A percentile compares a stretch with the other conserved stretches of the same genome.
Conservation (phyloP, 2,329 filamentous ascomycete species). For the Endoconidiophora polonica region DNA sequence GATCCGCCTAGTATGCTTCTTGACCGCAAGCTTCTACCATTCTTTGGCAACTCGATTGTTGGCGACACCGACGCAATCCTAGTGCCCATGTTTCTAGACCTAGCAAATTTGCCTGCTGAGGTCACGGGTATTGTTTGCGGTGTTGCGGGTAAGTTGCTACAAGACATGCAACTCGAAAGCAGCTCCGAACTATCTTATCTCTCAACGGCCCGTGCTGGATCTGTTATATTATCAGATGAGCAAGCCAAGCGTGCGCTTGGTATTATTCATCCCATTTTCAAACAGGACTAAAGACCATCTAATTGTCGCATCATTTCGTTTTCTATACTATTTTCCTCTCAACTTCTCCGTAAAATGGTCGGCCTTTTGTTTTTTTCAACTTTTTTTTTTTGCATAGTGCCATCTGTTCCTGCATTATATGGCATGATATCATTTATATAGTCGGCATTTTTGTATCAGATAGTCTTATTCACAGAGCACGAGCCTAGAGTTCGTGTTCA, state of each 20-base stretch:
- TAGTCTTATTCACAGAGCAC: no score
- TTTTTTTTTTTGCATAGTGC: no score
- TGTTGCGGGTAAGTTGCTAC: constrained; percentile 66
- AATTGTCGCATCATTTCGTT: no score
- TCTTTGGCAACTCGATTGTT: constrained; percentile 59
- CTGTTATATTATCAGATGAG: constrained; percentile 55
- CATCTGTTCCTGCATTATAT: no score
- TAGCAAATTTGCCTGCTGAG: constrained; percentile 65
- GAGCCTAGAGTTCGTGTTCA: no score
- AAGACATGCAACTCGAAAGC: constrained; percentile 42
- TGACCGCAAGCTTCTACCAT: constrained; percentile 46
- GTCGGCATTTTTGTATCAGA: no score
- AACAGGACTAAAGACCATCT: constrained; percentile 17
- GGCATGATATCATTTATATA: no score
- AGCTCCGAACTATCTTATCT: constrained; percentile 75
- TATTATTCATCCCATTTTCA: constrained; percentile 42
- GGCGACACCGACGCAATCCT: constrained; percentile 56
- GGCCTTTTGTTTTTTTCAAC: no score
- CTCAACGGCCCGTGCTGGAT: constrained; percentile 73
- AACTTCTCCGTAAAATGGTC: no score
- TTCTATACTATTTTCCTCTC: no score
- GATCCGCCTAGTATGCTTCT: constrained; percentile 60
- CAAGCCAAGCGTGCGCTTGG: constrained; percentile 36
- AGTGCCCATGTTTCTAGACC: constrained; percentile 76
- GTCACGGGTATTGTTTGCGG: constrained; percentile 92